These are phyloP conservation scores for Phyllosticta citriasiana DNA, from an alignment of 2,329 filamentous ascomycete genomes.

Conservation along the genomic window DNA sequence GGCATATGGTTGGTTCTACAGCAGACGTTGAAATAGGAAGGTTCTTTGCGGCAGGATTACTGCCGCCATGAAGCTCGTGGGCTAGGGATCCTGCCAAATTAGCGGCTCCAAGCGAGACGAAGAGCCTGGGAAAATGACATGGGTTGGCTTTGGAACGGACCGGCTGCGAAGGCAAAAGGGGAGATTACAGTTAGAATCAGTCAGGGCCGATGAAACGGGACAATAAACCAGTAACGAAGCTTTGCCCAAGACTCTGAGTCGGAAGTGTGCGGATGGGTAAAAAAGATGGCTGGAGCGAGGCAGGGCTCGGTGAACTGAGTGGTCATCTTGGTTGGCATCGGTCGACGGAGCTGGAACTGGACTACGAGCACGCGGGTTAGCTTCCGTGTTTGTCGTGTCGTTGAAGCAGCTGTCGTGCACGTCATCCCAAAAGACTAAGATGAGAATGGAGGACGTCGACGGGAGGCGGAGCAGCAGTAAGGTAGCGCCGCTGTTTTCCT, in stretches of 20 bases:
- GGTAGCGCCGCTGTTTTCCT: not conserved
- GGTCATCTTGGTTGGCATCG: not conserved
- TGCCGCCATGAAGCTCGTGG: not conserved
- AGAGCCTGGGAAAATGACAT: not conserved
- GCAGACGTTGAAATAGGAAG: not conserved
- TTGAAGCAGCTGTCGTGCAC: not conserved
- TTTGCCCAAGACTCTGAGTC: not conserved
- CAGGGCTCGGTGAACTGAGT: not conserved
- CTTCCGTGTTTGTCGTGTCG: not conserved
- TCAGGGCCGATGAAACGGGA: not conserved
- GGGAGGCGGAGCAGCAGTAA: not conserved
- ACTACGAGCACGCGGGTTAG: not conserved
- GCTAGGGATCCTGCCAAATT: not conserved
- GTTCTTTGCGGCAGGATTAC: not conserved
- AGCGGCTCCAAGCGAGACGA: not conserved
- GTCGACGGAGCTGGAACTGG: not conserved
- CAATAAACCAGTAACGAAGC: not conserved
- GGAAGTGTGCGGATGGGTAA: not conserved
- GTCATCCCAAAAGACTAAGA: not conserved
- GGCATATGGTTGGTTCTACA: not conserved
- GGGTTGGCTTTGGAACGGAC: not conserved
- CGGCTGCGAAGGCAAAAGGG: not conserved
- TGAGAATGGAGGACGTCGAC: not conserved
- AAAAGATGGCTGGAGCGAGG: not conserved
- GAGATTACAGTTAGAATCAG: not conserved